Base-by-base conservation (phyloP, 2,329 filamentous ascomycete species). In the Diaporthe humulicola region DNA sequence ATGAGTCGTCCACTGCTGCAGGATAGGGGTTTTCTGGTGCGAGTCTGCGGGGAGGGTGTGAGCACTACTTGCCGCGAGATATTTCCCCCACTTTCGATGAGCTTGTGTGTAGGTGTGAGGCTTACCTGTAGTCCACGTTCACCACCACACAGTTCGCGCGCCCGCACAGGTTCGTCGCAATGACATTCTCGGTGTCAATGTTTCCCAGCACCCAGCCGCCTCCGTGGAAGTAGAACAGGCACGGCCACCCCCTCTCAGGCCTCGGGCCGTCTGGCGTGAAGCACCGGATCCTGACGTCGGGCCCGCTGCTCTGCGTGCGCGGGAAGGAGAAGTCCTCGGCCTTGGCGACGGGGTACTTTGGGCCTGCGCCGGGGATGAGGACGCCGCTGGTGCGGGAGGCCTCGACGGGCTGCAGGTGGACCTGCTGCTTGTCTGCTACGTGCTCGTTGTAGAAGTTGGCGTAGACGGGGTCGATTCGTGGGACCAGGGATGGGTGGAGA, bases 201-300 rank as follows among this genome's bases (percentile, higher is more conserved):
- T 87, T 89, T 0, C 89, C 89, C 40, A 91, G 77, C 4, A 91
- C 89, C 88, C 89, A 91, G 4, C 89, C 90, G 1, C 89, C 89
- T 6, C 89, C 90, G 77, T 91, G 90, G 77, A 86, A 89, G 79
- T 90, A 92, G 4, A 91, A 77, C 79, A 88, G 86, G 10, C 88
- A 85, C 2, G 89, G 89, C 89, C 89, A 91, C 36, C 90, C 89
- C 0, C 76, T 78, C 0, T 78, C 80, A 0, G 88, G 88, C 15
- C 74, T 82, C 7, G 82, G 76, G 0, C 86, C 87, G 7, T 81
- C 78, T 0, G 90, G 89, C 2, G 86, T 89, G 77, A 91, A 91
- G 45, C 83, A 85, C 22, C 89, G 84, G 19, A 90, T 78, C 2
- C 76, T 77, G n/a, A 91, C 80, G 28, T 86, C 81, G 0, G 87